phyloP scores from a whole-genome alignment of 1,284 basidiomycete species.

The Cystobasidium slooffiae region DNA sequence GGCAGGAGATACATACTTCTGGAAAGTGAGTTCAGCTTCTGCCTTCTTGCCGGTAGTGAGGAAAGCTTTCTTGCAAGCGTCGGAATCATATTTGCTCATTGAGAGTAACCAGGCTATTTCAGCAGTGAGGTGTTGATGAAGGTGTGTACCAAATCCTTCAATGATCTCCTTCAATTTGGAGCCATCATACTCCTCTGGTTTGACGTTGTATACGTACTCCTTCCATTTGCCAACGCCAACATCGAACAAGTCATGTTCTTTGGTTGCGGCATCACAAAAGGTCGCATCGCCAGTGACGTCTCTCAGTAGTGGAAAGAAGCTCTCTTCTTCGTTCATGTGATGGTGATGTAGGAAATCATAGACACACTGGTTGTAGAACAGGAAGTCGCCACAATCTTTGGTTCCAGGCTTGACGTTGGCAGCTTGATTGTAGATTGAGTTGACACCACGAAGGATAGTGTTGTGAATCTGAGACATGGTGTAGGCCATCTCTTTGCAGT shows the following conservation, averaged over 20 bases:
- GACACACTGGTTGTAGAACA: slow-evolving; percentile 16
- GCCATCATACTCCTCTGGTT: slow-evolving; percentile 22
- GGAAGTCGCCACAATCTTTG: slow-evolving; percentile 1
- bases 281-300: slow-evolving; percentile 6
- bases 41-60: slow-evolving; percentile 2
- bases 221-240: slow-evolving; percentile 14
- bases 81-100: slow-evolving; percentile 21
- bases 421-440: slow-evolving; percentile 19
- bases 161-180: slow-evolving; percentile 8
- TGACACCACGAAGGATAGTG: slow-evolving; percentile 18
- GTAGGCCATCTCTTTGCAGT: slow-evolving; percentile 14
- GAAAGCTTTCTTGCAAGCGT: slow-evolving; percentile 21
- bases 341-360: slow-evolving; percentile 31
- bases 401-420: background rate
- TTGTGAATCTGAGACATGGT: slow-evolving; percentile 25
- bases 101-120: slow-evolving; percentile 17
- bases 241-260: slow-evolving; percentile 23
- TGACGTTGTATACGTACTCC: slow-evolving; percentile 17
- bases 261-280: background rate
- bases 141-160: slow-evolving; percentile 7
- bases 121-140: slow-evolving; percentile 8
- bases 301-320: slow-evolving; percentile 12
- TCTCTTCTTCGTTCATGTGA: slow-evolving; percentile 21
- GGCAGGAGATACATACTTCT: background rate
- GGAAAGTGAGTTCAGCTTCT: background rate